phyloP scores from a whole-genome alignment of 2,329 filamentous ascomycete genomes.

The Talaromyces sp. region DNA sequence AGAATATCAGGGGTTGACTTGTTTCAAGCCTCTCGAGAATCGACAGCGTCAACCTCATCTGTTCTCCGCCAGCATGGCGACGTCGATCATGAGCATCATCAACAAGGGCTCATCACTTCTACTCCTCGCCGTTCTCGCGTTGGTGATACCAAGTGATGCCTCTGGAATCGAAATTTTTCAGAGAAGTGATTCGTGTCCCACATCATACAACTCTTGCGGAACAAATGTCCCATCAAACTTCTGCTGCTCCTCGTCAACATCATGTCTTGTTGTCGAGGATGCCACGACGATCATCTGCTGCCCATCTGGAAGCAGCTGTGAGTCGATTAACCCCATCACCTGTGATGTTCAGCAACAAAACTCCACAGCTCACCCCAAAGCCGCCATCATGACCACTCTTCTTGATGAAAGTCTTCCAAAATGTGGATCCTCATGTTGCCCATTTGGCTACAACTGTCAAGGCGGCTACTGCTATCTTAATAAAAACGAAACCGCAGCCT shows the following conservation, averaged over 20 bases:
- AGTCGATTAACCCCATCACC: constrained; percentile 45
- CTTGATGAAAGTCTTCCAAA: constrained; percentile 43
- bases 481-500: constrained; percentile 15
- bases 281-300: constrained; percentile 51
- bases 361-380: constrained; percentile 39
- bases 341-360: constrained; percentile 50
- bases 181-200: constrained; percentile 35
- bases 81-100: constrained; percentile 1
- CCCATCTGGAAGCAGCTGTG: constrained; percentile 45
- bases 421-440: constrained; percentile 50
- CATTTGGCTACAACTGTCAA: constrained; percentile 51
- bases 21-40: background rate
- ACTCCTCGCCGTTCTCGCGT: constrained; percentile 26
- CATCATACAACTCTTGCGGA: constrained; percentile 40
- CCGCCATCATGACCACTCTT: constrained; percentile 46
- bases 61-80: constrained; percentile 16
- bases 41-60: background rate
- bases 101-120: constrained; percentile 16
- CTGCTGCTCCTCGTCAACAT: constrained; percentile 45
- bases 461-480: constrained; percentile 34
- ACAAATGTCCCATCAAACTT: constrained; percentile 45
- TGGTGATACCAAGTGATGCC: constrained; percentile 24
- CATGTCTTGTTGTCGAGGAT: constrained; percentile 47
- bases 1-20: background rate
- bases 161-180: constrained; percentile 18